Evolutionary conservation across 306 rosid species (phyloP), one percentile per base, ranked within the genome.

Genomic region (Vigna radiata): DNA sequence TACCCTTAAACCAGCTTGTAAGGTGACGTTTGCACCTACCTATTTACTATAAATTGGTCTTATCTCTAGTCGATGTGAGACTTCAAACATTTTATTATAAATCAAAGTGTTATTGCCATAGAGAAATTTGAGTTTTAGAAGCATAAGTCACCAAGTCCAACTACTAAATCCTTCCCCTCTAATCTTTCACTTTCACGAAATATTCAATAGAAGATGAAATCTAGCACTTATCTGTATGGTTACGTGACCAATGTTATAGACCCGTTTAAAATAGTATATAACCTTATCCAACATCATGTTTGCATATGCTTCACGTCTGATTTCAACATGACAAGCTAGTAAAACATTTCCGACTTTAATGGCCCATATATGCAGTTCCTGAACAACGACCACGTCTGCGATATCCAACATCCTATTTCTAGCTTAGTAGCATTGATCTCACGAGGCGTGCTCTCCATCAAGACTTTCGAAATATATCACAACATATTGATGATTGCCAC

Each of bases 281-380:
- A 89, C 93, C 56, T 89, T 86, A 83, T 86, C 88, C 86, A 91
- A 80, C 65, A 91, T 88, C 77, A 84, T 0, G 70, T 91, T 90
- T 91, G n/a, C n/a, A n/a, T n/a, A n/a, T n/a, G n/a, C n/a, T n/a
- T n/a, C n/a, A n/a, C n/a, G n/a, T n/a, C n/a, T n/a, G n/a, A n/a
- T n/a, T n/a, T n/a, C n/a, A 62, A 91, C 93, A 87, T 91, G 96
- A 78, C 93, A 91, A 41, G 96, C 96, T 27, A 91, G 78, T 6
- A 91, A 79, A 79, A 89, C 70, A 77, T 91, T 91, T 21, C 96
- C 93, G 13, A 91, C 91, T 5, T 91, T 91, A 21, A 91, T 91
- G 65, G 96, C 91, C 93, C 96, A 89, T 67, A 91, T 88, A 58
- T 89, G 96, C 72, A 91, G 86, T 83, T 91, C 96, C 77, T 91